Conservation (phyloP, 345 rosid genomes). For the Microthlaspi erraticum region DNA sequence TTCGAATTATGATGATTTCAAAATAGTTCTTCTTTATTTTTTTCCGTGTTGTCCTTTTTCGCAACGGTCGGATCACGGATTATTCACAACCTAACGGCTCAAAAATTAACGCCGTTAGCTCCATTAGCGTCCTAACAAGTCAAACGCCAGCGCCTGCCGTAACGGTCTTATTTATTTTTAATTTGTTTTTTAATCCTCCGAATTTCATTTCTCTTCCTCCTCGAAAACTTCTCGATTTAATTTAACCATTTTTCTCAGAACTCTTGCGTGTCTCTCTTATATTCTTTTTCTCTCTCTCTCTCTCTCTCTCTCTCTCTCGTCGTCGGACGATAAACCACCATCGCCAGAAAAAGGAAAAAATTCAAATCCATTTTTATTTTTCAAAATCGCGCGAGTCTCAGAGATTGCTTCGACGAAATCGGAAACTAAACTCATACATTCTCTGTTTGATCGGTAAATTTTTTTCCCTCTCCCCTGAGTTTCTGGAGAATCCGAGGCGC, state of each 20-base stretch:
- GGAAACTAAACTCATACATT: constrained; percentile 20
- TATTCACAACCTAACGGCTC: constrained; percentile 39
- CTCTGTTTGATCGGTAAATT: constrained; percentile 34
- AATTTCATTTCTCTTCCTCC: neutral
- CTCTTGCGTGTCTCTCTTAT: constrained; percentile 14
- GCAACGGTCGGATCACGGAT: constrained; percentile 53
- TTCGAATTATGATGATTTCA: constrained; percentile 43
- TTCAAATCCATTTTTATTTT: neutral
- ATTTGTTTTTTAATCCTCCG: neutral
- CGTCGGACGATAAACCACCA: constrained; percentile 20
- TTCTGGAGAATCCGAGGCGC: constrained; percentile 15
- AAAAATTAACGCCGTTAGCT: constrained; percentile 31
- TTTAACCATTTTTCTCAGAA: constrained; percentile 23
- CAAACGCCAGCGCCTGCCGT: constrained; percentile 46
- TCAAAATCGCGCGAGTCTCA: constrained; percentile 2
- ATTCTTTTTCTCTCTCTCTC: no score
- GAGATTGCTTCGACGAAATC: constrained; percentile 26
- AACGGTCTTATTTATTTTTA: constrained; percentile 37
- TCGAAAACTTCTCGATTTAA: constrained; percentile 1
- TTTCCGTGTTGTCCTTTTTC: constrained; percentile 38
- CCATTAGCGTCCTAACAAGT: constrained; percentile 27
- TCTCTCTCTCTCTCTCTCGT: constrained; percentile 14
- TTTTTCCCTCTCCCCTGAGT: neutral
- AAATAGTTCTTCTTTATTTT: constrained; percentile 19
- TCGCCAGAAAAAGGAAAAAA: neutral